These are phyloP conservation scores for Cercospora brassicicola DNA, from an alignment of 2,329 filamentous ascomycete genomes.

Conservation along the genomic window DNA sequence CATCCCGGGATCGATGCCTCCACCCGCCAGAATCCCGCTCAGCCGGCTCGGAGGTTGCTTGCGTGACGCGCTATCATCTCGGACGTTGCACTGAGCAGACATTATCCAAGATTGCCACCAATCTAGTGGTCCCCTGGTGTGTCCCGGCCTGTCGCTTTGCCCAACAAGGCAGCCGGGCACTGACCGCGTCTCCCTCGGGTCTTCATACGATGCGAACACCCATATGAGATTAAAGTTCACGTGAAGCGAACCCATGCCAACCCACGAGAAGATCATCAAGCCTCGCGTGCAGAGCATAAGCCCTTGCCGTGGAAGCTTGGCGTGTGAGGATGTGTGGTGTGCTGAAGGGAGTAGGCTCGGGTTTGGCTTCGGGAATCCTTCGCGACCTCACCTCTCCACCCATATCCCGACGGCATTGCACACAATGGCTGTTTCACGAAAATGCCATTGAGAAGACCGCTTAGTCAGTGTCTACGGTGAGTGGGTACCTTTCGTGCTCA, in stretches of 20 bases:
- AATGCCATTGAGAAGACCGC: neutral
- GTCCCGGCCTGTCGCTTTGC: neutral
- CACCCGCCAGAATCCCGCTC: neutral
- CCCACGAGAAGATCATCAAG: slow-evolving; percentile 7
- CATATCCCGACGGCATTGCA: neutral
- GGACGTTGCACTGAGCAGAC: neutral
- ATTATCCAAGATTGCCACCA: neutral
- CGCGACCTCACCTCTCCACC: neutral
- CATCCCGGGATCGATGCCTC: neutral
- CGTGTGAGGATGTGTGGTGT: neutral
- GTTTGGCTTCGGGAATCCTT: slow-evolving; percentile 6
- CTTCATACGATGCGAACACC: neutral
- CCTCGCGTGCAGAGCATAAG: neutral
- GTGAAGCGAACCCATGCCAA: neutral
- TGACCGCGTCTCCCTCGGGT: neutral
- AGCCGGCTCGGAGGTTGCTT: neutral
- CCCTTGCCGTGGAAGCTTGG: slow-evolving; percentile 1
- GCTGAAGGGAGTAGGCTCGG: neutral
- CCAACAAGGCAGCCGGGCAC: neutral
- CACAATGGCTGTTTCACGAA: neutral
- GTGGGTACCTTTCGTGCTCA: neutral
- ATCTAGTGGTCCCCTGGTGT: neutral
- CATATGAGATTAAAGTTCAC: neutral
- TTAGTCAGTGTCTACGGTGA: neutral
- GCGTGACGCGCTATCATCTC: neutral